Percentiles rank a stretch among this genome's conserved stretches.
phyloP scores from a whole-genome alignment of 495 filamentous ascomycete species.

The Hypoxylon trugodes region DNA sequence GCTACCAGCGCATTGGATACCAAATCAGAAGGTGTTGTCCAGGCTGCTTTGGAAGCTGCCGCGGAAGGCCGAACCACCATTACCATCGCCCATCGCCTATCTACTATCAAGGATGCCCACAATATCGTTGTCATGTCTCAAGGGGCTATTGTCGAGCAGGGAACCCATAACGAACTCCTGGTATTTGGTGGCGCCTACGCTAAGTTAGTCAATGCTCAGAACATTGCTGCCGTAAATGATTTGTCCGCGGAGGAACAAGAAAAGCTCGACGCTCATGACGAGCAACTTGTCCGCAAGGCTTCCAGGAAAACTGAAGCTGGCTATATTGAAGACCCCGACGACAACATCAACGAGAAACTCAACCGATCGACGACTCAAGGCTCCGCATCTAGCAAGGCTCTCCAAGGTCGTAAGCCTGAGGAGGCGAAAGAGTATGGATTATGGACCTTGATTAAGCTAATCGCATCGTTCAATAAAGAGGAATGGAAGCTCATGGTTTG shows the following conservation, averaged over 20 bases:
- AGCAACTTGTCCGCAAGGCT: slow-evolving; percentile 56
- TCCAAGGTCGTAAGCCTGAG: slow-evolving; percentile 63
- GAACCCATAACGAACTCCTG: slow-evolving; percentile 77
- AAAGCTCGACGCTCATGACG: slow-evolving; percentile 53
- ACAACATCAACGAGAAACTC: slow-evolving; percentile 64
- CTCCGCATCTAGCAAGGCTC: slow-evolving; percentile 73
- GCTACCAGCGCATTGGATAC: slow-evolving; percentile 96
- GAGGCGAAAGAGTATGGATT: slow-evolving; percentile 66
- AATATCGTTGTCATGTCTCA: slow-evolving; percentile 94
- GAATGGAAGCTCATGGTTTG: slow-evolving; percentile 78
- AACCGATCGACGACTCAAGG: slow-evolving; percentile 70
- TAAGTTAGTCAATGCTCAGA: slow-evolving; percentile 81
- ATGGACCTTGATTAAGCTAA: slow-evolving; percentile 85
- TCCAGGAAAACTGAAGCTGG: slow-evolving; percentile 46
- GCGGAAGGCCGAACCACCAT: slow-evolving; percentile 93
- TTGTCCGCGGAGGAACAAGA: slow-evolving; percentile 57
- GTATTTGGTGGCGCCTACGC: slow-evolving; percentile 70
- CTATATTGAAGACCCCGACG: slow-evolving; percentile 64
- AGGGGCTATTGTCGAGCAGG: slow-evolving; percentile 89
- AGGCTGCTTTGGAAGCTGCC: slow-evolving; percentile 88
- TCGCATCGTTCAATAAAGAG: slow-evolving; percentile 79
- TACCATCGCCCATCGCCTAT: slow-evolving; percentile 92
- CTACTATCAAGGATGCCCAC: slow-evolving; percentile 90
- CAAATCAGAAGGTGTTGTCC: slow-evolving; percentile 92
- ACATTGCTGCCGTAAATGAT: slow-evolving; percentile 73